Percentiles rank a stretch among this genome's conserved stretches.
phyloP scores from a whole-genome alignment of 768 basidiomycete genomes.

The Rhodotorula babjevae region DNA sequence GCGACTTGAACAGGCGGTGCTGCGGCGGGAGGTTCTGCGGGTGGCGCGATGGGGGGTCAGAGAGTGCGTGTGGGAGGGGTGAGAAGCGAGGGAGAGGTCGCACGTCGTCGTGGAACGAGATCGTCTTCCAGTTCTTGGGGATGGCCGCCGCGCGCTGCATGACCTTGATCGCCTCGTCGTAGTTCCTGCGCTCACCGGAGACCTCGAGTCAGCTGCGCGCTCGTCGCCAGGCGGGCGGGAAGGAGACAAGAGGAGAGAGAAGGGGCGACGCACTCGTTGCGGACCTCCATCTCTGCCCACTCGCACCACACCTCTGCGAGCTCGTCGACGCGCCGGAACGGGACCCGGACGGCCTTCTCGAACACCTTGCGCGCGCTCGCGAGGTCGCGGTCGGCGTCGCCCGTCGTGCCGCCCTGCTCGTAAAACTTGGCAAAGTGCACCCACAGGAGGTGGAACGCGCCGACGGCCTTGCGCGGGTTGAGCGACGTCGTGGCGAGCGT shows the following conservation, averaged over 20 bases:
- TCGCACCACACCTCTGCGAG: conserved; percentile 98
- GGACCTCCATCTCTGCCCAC: conserved; percentile 97
- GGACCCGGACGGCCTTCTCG: conserved; percentile 84
- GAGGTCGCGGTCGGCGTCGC: conserved; percentile 71
- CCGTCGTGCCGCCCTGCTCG: conserved; percentile 83
- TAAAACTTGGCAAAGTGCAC: conserved; percentile 97
- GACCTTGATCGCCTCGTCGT: conserved; percentile 86
- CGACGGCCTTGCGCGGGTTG: conserved; percentile 79
- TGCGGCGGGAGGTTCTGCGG: conserved; percentile 71
- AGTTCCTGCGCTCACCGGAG: conserved; percentile 62
- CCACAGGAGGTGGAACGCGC: conserved; percentile 81
- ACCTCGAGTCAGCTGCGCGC: neutral
- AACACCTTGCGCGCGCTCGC: conserved; percentile 84
- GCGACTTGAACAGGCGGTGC: conserved; percentile 86
- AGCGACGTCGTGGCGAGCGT: conserved; percentile 81
- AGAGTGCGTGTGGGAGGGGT: neutral
- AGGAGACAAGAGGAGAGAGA: neutral
- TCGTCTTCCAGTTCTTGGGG: conserved; percentile 73
- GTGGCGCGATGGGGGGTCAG: neutral
- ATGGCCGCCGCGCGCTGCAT: conserved; percentile 94
- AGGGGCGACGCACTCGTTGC: conserved; percentile 66
- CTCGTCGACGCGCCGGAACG: conserved; percentile 93
- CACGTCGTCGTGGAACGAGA: conserved; percentile 95
- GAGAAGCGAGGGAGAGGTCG: conserved; percentile 42
- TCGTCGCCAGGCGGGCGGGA: no score